A percentile compares a stretch with the other conserved stretches of the same genome.
phyloP scores from a whole-genome alignment of 2,329 filamentous ascomycete species.

The Hypoxylon sp. region DNA sequence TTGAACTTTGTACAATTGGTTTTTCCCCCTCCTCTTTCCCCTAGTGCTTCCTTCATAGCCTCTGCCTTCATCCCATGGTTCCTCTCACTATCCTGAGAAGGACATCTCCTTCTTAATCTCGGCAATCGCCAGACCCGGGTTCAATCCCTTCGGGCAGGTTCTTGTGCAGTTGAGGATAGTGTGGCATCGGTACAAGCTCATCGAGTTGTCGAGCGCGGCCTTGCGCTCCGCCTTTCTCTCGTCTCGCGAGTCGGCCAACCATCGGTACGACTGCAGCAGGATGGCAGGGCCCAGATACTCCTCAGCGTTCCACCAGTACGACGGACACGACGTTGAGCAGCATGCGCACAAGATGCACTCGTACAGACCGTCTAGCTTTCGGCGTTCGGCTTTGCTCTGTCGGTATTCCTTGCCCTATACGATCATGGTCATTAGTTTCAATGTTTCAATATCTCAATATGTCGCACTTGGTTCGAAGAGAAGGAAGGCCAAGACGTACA shows the following conservation, averaged over 20 bases:
- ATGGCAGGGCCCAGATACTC: constrained; percentile 98
- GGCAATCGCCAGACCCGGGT: constrained; percentile 94
- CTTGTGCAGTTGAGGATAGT: constrained; percentile 99
- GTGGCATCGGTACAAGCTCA: constrained; percentile 99
- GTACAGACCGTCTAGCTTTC: constrained; percentile 97
- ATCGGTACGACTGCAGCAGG: constrained; percentile 97
- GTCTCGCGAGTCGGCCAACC: constrained; percentile 95
- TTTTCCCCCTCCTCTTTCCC: constrained; percentile 1
- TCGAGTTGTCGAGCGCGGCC: constrained; percentile 94
- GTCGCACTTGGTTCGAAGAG: constrained; percentile 29
- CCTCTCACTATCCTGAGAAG: constrained; percentile 55
- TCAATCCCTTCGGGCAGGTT: constrained; percentile 98
- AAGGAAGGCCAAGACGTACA: constrained; percentile 68
- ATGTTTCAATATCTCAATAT: neutral
- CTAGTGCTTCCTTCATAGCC: neutral
- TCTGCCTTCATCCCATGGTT: neutral
- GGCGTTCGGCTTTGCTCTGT: constrained; percentile 91
- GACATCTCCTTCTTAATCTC: constrained; percentile 99
- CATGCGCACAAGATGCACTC: constrained; percentile 99
- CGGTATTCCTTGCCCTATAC: constrained; percentile 89
- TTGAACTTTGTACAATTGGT: constrained; percentile 37
- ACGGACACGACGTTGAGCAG: constrained; percentile 99
- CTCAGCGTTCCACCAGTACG: constrained; percentile 99
- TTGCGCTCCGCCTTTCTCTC: constrained; percentile 90
- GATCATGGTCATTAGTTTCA: constrained; percentile 5